Evolutionary conservation across 2,329 filamentous ascomycete genomes (phyloP).

Genomic region (Venturia carpophila): DNA sequence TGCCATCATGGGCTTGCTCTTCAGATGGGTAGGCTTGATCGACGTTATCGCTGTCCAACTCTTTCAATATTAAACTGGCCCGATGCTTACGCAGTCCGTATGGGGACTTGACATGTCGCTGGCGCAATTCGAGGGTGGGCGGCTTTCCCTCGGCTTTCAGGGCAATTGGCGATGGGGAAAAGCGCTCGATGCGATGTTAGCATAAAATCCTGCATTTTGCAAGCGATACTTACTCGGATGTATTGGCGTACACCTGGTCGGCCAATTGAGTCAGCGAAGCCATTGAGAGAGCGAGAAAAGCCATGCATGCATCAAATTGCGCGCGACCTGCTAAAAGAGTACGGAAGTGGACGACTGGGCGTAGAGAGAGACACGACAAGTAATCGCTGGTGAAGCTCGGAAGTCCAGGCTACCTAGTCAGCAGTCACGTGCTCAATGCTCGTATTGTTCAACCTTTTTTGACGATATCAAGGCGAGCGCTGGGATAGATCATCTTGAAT

Average conservation of each 20-base stretch:
- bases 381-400: not conserved
- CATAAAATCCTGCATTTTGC: not conserved
- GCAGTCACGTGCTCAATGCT: not conserved
- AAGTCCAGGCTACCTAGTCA: not conserved
- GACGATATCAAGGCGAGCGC: too few relatives aligned
- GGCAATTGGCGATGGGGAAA: not conserved
- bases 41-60: not conserved
- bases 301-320: constrained; percentile 8
- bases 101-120: not conserved
- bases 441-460: too few relatives aligned
- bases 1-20: not conserved
- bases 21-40: not conserved
- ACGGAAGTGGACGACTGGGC: not conserved
- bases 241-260: not conserved
- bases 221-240: not conserved
- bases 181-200: not conserved
- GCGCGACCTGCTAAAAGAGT: constrained; percentile 3
- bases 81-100: not conserved
- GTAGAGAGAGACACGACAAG: not conserved
- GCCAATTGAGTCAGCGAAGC: constrained; percentile 6
- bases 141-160: not conserved
- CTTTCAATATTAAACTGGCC: not conserved
- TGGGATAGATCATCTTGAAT: not conserved
- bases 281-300: not conserved
- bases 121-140: not conserved